Conservation (phyloP, 148 eudicot genomes). For the Silene uniflora region DNA sequence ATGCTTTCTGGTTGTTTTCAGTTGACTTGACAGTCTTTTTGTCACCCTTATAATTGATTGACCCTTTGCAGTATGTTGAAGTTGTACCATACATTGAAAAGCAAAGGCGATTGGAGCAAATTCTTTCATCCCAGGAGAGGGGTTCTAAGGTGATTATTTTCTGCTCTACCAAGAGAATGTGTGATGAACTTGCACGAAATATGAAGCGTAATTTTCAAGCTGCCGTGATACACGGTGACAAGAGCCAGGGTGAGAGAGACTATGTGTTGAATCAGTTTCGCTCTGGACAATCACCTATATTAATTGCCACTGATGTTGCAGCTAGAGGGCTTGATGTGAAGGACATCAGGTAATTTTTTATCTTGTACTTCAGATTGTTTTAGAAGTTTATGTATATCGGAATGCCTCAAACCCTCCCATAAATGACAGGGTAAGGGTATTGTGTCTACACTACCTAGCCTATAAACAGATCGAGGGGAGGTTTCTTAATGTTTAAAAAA, state of each 20-base stretch:
- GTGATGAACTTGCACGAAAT: constrained; percentile 82
- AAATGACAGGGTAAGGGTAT: neutral
- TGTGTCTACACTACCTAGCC: neutral
- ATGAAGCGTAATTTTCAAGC: constrained; percentile 81
- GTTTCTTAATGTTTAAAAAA: neutral
- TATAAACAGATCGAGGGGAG: neutral
- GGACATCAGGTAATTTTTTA: constrained; percentile 65
- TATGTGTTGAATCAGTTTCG: constrained; percentile 87
- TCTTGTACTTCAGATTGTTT: neutral
- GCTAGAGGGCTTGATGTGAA: constrained; percentile 95
- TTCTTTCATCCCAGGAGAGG: constrained; percentile 80
- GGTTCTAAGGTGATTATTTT: constrained; percentile 85
- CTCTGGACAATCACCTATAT: constrained; percentile 66
- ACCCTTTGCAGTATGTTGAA: constrained; percentile 65
- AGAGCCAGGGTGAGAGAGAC: constrained; percentile 90
- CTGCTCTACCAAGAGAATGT: constrained; percentile 84
- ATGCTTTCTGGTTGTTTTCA: neutral
- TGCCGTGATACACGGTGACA: constrained; percentile 97
- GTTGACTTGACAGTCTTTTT: neutral
- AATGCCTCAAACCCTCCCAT: neutral
- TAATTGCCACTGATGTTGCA: constrained; percentile 98
- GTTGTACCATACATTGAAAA: constrained; percentile 84
- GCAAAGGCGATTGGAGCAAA: constrained; percentile 91
- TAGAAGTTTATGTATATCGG: neutral
- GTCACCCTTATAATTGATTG: constrained; percentile 6